Evolutionary conservation across 495 filamentous ascomycete species (phyloP), one percentile per base, ranked within the genome.

Genomic region (Opeltia flavorubescens): DNA sequence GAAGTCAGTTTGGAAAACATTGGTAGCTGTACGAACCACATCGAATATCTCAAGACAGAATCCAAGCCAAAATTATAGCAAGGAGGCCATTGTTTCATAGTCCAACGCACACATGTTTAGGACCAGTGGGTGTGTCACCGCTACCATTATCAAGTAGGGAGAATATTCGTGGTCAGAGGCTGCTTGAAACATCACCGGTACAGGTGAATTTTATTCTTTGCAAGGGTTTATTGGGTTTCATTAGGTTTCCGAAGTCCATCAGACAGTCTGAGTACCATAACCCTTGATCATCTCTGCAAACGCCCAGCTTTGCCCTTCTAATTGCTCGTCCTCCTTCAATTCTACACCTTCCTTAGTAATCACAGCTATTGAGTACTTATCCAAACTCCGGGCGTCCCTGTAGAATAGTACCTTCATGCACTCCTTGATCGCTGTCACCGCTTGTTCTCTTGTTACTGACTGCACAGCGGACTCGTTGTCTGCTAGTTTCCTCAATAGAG

Each of bases 321-420:
- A 61, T 61, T 78, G 72, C 68, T 93, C 83, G 57, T 82, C 68
- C 67, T 89, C 76, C 64, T 77, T 79, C 58, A 95, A 56, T 53
- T 95, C 84, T 55, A 95, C 82, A 3, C 65, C 72, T 24, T 86
- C 83, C 63, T 83, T 78, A 35, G 86, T 89, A 43, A 98, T 74
- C 24, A 95, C 73, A 12, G 89, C 89, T 61, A 98, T 80, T 44
- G 83, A 86, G 64, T 95, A 98, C 61, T 79, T 72, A 64, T 95
- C 86, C 61, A 88, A 63, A 70, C 84, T 91, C 58, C 91, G 78
- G 6, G 91, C 91, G 69, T 98, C 91, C 51, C 91, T 75, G 70
- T 98, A 98, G 71, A 87, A 98, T 47, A 98, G 72, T 48, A 96
- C 89, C 74, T 96, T 96, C 83, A 98, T 86, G 62, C 86, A 93